A percentile compares a stretch with the other conserved stretches of the same genome.
These are phyloP conservation scores for Brasilioporus rufonigricans DNA, from an alignment of 768 basidiomycete species.

Conservation along the genomic window DNA sequence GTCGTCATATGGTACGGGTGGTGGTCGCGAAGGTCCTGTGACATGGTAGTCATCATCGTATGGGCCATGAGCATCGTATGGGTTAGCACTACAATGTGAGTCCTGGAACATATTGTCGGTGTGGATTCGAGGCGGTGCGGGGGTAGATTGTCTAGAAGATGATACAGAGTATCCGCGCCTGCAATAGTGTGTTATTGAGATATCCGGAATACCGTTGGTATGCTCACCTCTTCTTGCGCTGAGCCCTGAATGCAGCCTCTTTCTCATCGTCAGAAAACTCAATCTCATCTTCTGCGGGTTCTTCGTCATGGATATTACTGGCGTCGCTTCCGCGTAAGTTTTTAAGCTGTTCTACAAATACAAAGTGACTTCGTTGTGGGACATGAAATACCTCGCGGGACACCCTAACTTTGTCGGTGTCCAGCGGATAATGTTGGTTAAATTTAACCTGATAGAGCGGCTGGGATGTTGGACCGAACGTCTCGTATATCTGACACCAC, in stretches of 20 bases:
- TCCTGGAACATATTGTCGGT: conserved; percentile 54
- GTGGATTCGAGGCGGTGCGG: conserved; percentile 50
- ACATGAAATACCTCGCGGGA: conserved; percentile 79
- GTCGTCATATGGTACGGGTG: conserved; percentile 76
- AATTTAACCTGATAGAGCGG: conserved; percentile 91
- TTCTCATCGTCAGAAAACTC: conserved; percentile 97
- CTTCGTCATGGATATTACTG: conserved; percentile 92
- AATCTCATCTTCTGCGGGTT: conserved; percentile 82
- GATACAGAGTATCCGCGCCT: conserved; percentile 56
- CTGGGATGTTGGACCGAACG: conserved; percentile 89
- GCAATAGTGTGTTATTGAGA: conserved; percentile 3
- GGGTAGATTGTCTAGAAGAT: conserved; percentile 56
- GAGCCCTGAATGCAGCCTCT: conserved; percentile 69
- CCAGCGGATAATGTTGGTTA: conserved; percentile 59
- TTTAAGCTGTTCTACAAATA: conserved; percentile 73
- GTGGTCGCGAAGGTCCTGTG: conserved; percentile 56
- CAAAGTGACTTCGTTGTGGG: conserved; percentile 75
- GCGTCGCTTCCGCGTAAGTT: conserved; percentile 87
- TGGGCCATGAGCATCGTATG: conserved; percentile 64
- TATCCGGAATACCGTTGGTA: neutral
- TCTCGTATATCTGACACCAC: conserved; percentile 74
- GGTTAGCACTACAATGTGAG: conserved; percentile 48
- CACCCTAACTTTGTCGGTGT: conserved; percentile 50
- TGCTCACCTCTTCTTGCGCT: conserved; percentile 57
- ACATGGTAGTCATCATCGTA: conserved; percentile 63